Base-by-base conservation (phyloP, 2,329 filamentous ascomycete genomes). In the Metarhizium anisopliae region DNA sequence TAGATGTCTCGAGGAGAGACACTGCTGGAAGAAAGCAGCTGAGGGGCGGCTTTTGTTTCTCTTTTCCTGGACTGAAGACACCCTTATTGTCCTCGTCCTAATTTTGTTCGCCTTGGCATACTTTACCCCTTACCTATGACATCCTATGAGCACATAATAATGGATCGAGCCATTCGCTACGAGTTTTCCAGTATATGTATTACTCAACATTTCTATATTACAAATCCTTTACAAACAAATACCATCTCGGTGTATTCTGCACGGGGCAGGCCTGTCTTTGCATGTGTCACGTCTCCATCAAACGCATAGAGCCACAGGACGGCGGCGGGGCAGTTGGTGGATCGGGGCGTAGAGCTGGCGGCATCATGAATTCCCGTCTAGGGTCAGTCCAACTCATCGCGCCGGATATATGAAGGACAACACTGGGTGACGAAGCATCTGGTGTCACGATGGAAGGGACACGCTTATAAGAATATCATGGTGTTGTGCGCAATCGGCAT, bases 291-390 rank as follows among this genome's bases (percentile, higher is more conserved):
- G 25, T 25, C 25, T 25, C 25, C 25, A 25, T 25, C 25, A 25
- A 25, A 25, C 3, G 25, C 25, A 25, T 25, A 25, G 25, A 25
- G 25, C 25, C 25, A 25, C 25, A 3, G 25, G 25, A 25, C 4
- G 25, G 25, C 25, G 25, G 25, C 25, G 25, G 25, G 25, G 25
- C 25, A 25, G 25, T 3, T 25, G 25, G 25, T 25, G 25, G 25
- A 25, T 25, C 25, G 25, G 25, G 25, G 4, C 25, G 25, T 25
- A 25, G 25, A 50, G 47, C 47, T n/a, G 2, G 30, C 54, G 54
- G 50, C 32, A 53, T 25, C 50, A 53, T 56, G 50, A 56, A 56
- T 56, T 32, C 29, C 54, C 54, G 54, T 29, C 29, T 32, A 16
- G 32, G 43, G 18, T 18, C 10, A 10, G 18, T 47, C 6, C 7